Percentiles rank a stretch among this genome's conserved stretches.
phyloP scores from a whole-genome alignment of 805 yeast species.

The Candida coleopterorum region DNA sequence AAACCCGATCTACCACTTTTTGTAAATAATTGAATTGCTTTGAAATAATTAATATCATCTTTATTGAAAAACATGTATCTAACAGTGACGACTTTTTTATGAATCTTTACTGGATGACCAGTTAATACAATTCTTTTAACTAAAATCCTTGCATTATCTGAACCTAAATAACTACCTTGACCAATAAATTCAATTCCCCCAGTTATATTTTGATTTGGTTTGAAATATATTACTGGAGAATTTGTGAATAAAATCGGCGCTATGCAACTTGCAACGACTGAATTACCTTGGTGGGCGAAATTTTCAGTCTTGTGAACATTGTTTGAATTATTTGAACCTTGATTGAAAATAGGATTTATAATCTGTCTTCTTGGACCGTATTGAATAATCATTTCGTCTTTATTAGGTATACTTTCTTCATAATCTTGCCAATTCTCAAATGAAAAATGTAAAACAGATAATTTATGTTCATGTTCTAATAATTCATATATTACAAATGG shows the following conservation, averaged over 20 bases:
- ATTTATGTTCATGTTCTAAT: conserved; percentile 80
- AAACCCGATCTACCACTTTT: conserved; percentile 91
- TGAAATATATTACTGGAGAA: conserved; percentile 82
- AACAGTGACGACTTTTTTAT: conserved; percentile 84
- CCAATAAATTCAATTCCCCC: conserved; percentile 70
- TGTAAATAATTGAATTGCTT: conserved; percentile 88
- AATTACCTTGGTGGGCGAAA: conserved; percentile 70
- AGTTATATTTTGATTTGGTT: conserved; percentile 42
- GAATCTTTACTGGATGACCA: conserved; percentile 94
- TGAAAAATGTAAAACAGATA: conserved; percentile 76
- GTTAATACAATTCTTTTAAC: conserved; percentile 88
- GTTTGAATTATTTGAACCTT: conserved; percentile 69
- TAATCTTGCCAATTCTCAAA: conserved; percentile 87
- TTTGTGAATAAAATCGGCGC: conserved; percentile 83
- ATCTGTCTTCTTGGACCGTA: conserved; percentile 89
- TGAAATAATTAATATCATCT: conserved; percentile 84
- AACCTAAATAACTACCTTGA: conserved; percentile 82
- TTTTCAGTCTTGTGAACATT: conserved; percentile 84
- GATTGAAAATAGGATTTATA: conserved; percentile 79
- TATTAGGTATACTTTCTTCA: conserved; percentile 80
- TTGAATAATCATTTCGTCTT: conserved; percentile 76
- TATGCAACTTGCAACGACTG: conserved; percentile 75
- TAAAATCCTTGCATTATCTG: conserved; percentile 77
- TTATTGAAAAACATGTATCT: conserved; percentile 96
- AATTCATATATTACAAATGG: conserved; percentile 71